A percentile compares a stretch with the other conserved stretches of the same genome.
Conservation (phyloP, 2,329 filamentous ascomycete genomes). For the Penicillium sp. region DNA sequence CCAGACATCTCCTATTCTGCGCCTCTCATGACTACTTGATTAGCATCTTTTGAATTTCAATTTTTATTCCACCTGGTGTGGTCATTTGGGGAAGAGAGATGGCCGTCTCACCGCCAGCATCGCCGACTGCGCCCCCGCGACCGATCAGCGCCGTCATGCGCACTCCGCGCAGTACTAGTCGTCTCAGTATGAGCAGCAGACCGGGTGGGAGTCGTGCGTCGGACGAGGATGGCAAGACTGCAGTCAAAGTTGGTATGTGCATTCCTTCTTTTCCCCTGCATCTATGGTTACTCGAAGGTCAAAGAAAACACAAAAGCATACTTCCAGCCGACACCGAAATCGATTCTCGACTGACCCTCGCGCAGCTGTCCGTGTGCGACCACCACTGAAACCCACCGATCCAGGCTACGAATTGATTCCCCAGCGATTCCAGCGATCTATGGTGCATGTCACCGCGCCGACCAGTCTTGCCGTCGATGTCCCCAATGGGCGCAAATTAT, state of each 20-base stretch:
- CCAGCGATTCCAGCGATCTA: slow-evolving; percentile 88
- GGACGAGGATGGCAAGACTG: slow-evolving; percentile 85
- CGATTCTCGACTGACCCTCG: neutral
- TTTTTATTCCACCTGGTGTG: slow-evolving; percentile 21
- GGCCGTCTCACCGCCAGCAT: slow-evolving; percentile 69
- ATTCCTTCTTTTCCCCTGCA: neutral
- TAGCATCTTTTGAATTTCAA: slow-evolving; percentile 1
- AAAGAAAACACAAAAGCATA: neutral
- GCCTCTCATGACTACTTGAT: slow-evolving; percentile 22
- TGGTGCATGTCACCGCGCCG: slow-evolving; percentile 82
- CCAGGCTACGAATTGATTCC: slow-evolving; percentile 94
- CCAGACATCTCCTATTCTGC: slow-evolving; percentile 18
- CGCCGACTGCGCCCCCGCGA: slow-evolving; percentile 61
- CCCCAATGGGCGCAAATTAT: slow-evolving; percentile 87
- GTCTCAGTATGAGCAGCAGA: slow-evolving; percentile 77
- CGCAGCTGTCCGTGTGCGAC: slow-evolving; percentile 86
- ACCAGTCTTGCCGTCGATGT: slow-evolving; percentile 87
- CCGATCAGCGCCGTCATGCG: slow-evolving; percentile 80
- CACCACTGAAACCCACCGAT: slow-evolving; percentile 76
- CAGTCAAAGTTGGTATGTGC: slow-evolving; percentile 91
- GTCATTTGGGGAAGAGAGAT: slow-evolving; percentile 42
- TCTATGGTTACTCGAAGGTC: neutral
- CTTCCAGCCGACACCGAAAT: neutral
- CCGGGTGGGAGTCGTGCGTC: slow-evolving; percentile 75
- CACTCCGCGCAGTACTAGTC: slow-evolving; percentile 74